A percentile compares a stretch with the other conserved stretches of the same genome.
Evolutionary conservation across 495 filamentous ascomycete species (phyloP).

Genomic region (Collariella sp.): DNA sequence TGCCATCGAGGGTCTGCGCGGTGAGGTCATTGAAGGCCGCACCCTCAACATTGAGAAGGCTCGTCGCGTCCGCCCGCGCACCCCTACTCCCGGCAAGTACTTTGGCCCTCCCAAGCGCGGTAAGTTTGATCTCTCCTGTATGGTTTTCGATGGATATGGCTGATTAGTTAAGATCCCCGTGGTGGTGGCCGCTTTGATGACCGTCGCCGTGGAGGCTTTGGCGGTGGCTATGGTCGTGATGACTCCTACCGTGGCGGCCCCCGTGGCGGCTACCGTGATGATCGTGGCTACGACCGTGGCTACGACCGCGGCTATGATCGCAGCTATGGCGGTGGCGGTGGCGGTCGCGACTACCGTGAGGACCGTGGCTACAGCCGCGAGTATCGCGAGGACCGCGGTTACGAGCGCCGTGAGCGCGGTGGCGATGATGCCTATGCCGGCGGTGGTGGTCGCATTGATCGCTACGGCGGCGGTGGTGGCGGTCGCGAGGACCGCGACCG

Average conservation of each 20-base stretch:
- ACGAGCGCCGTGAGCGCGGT: slow-evolving; percentile 49
- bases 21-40: slow-evolving; percentile 89
- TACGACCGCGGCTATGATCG: slow-evolving; percentile 39
- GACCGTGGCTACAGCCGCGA: slow-evolving; percentile 42
- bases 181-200: slow-evolving; percentile 24
- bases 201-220: slow-evolving; percentile 28
- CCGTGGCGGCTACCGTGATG: slow-evolving; percentile 36
- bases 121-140: slow-evolving; percentile 38
- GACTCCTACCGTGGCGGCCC: slow-evolving; percentile 40
- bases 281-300: slow-evolving; percentile 43
- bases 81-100: slow-evolving; percentile 97
- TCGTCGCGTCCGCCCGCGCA: slow-evolving; percentile 85
- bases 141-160: not conserved
- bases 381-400: slow-evolving; percentile 53
- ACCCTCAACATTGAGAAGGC: slow-evolving; percentile 99
- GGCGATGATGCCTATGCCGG: slow-evolving; percentile 46
- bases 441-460: slow-evolving; percentile 35
- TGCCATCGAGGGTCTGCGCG: slow-evolving; percentile 91
- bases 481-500: slow-evolving; percentile 37
- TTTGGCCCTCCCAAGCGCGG: slow-evolving; percentile 97
- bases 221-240: slow-evolving; percentile 31
- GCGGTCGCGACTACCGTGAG: slow-evolving; percentile 38
- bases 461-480: slow-evolving; percentile 28
- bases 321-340: slow-evolving; percentile 47
- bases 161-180: slow-evolving; percentile 23